Evolutionary conservation across 2,329 filamentous ascomycete genomes (phyloP).

Genomic region (Talaromyces sp.): DNA sequence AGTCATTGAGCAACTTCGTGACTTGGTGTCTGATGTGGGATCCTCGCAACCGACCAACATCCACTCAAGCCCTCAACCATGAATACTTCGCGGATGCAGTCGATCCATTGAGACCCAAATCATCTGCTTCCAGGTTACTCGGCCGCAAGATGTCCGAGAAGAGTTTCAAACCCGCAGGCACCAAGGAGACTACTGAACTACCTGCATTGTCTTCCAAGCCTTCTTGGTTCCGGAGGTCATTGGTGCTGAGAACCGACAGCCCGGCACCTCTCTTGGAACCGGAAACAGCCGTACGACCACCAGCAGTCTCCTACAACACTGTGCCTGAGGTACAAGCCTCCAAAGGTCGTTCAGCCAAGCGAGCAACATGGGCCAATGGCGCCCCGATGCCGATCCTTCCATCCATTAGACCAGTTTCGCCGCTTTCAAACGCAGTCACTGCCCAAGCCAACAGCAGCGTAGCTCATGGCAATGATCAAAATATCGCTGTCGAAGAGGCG

Average conservation of each 20-base stretch:
- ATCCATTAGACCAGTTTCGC: conserved; percentile 89
- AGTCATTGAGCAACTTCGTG: conserved; percentile 83
- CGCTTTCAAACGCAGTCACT: conserved; percentile 89
- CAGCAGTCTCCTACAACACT: conserved; percentile 42
- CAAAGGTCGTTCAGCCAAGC: conserved; percentile 66
- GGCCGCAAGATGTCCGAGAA: conserved; percentile 89
- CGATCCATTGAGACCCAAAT: conserved; percentile 89
- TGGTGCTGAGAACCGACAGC: conserved; percentile 75
- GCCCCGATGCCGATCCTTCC: conserved; percentile 90
- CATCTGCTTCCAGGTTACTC: conserved; percentile 76
- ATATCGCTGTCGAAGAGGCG: conserved; percentile 34
- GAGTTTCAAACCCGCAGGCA: conserved; percentile 54
- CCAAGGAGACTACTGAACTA: conserved; percentile 60
- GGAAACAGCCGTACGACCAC: conserved; percentile 37
- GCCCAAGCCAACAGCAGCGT: conserved; percentile 74
- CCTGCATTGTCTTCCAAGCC: conserved; percentile 71
- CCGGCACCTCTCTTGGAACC: conserved; percentile 56
- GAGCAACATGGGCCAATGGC: conserved; percentile 90
- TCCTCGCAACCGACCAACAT: conserved; percentile 85
- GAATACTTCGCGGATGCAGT: conserved; percentile 92
- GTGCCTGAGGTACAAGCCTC: conserved; percentile 42
- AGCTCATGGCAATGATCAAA: conserved; percentile 52
- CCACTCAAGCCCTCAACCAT: conserved; percentile 87
- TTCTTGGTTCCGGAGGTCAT: conserved; percentile 94
- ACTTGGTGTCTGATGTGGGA: conserved; percentile 99